Conservation (phyloP, 2,329 filamentous ascomycete genomes). For the Aspergillus sp. region DNA sequence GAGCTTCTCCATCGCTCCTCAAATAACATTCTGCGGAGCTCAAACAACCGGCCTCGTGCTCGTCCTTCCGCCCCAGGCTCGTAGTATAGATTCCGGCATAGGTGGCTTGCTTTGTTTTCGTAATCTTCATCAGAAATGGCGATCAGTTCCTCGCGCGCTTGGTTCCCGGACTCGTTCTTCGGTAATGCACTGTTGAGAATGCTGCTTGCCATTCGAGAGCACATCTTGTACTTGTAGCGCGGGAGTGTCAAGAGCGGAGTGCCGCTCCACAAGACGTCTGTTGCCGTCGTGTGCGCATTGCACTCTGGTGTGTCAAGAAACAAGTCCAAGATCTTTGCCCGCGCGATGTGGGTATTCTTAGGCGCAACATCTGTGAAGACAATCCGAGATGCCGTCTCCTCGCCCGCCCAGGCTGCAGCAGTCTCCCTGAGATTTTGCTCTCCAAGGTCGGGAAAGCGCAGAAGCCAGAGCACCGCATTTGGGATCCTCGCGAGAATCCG, state of each 20-base stretch:
- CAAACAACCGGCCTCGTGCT: constrained; percentile 66
- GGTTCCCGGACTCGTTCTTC: constrained; percentile 63
- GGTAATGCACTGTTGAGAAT: constrained; percentile 89
- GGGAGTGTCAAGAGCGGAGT: constrained; percentile 89
- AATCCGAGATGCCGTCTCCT: constrained; percentile 80
- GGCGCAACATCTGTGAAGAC: constrained; percentile 96
- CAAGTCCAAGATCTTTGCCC: constrained; percentile 87
- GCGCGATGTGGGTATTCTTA: constrained; percentile 89
- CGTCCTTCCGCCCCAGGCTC: constrained; percentile 35
- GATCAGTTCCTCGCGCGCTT: constrained; percentile 73
- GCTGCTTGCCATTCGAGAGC: constrained; percentile 93
- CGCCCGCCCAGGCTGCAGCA: constrained; percentile 78
- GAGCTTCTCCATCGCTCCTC: constrained; percentile 80
- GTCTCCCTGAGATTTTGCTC: constrained; percentile 81
- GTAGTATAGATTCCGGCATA: constrained; percentile 67
- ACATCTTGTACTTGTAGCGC: constrained; percentile 97
- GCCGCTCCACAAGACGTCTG: constrained; percentile 93
- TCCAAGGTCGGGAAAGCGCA: constrained; percentile 93
- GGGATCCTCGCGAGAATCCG: constrained; percentile 83
- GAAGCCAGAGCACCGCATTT: constrained; percentile 88
- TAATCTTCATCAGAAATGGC: constrained; percentile 78
- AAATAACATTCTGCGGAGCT: constrained; percentile 80
- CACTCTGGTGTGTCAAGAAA: constrained; percentile 98
- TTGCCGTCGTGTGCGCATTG: constrained; percentile 96
- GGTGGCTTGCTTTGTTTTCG: constrained; percentile 70